A percentile compares a stretch with the other conserved stretches of the same genome.
Conservation (phyloP, 2,329 filamentous ascomycete species). For the Pyricularia sp. region DNA sequence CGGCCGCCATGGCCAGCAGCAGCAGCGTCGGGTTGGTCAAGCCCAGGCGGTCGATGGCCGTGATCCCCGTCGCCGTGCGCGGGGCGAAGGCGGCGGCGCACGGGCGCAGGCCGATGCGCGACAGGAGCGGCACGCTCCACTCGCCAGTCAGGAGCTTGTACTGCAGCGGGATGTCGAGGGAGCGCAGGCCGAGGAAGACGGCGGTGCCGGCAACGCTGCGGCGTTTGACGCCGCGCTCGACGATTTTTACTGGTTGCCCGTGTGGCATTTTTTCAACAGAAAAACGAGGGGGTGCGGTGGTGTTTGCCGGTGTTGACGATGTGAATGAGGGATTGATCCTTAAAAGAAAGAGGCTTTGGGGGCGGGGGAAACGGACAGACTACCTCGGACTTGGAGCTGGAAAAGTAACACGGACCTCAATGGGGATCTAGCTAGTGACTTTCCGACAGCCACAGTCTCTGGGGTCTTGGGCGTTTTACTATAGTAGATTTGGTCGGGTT, state of each 20-base stretch:
- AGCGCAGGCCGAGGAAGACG: slow-evolving; percentile 28
- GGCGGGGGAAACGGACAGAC: neutral
- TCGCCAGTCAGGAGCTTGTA: slow-evolving; percentile 19
- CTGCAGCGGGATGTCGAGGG: slow-evolving; percentile 23
- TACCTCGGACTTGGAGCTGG: neutral
- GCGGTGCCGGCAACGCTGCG: slow-evolving; percentile 23
- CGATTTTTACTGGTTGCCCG: slow-evolving; percentile 18
- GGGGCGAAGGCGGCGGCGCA: slow-evolving; percentile 7
- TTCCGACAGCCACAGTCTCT: neutral
- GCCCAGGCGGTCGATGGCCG: slow-evolving; percentile 20
- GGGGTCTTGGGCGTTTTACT: neutral
- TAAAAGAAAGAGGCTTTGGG: neutral
- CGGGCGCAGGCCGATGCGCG: slow-evolving; percentile 24
- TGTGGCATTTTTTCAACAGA: neutral
- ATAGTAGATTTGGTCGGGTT: neutral
- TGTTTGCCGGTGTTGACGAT: neutral
- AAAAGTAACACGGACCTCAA: neutral
- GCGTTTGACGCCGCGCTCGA: slow-evolving; percentile 26
- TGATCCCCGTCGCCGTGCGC: slow-evolving; percentile 20
- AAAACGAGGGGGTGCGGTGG: neutral
- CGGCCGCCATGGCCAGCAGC: slow-evolving; percentile 42
- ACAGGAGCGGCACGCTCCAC: slow-evolving; percentile 35
- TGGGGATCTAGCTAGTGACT: neutral
- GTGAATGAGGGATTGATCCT: neutral
- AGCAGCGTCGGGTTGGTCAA: slow-evolving; percentile 41